Conservation (phyloP, 2,329 filamentous ascomycete species). For the Tolypocladium guangdongense region DNA sequence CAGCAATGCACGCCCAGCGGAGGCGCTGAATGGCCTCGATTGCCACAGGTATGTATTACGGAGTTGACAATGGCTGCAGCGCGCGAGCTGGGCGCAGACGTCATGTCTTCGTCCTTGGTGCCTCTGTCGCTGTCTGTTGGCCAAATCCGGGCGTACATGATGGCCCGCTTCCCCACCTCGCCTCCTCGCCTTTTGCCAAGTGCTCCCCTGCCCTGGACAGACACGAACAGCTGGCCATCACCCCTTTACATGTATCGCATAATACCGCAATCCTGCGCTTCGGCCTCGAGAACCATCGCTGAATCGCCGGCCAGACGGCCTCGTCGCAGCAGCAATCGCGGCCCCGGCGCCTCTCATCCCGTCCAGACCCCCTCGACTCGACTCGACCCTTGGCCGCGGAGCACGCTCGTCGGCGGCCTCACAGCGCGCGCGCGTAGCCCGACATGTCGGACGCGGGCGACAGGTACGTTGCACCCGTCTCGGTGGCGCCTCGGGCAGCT, state of each 20-base stretch:
- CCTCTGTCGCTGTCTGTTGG: neutral
- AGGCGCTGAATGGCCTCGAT: neutral
- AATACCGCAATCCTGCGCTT: neutral
- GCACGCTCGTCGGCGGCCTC: neutral
- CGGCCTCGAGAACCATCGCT: neutral
- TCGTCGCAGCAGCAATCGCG: neutral
- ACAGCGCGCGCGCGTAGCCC: slow-evolving; percentile 3
- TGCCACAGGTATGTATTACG: neutral
- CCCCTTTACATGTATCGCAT: neutral
- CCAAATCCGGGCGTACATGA: neutral
- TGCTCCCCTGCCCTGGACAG: neutral
- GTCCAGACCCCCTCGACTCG: neutral
- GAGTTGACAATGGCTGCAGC: neutral
- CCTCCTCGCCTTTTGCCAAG: neutral
- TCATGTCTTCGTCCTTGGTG: neutral
- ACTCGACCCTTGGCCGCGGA: neutral
- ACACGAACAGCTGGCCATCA: neutral
- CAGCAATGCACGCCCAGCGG: neutral
- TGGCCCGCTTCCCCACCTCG: neutral
- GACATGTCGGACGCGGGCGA: slow-evolving; percentile 21
- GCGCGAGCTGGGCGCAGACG: neutral
- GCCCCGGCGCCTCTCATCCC: neutral
- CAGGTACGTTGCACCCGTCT: slow-evolving; percentile 10
- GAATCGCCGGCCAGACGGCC: neutral
- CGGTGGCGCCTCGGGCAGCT: neutral